A percentile compares a stretch with the other conserved stretches of the same genome.
These are phyloP conservation scores for Lentinula raphanica DNA, from an alignment of 768 basidiomycete genomes.

Conservation along the genomic window DNA sequence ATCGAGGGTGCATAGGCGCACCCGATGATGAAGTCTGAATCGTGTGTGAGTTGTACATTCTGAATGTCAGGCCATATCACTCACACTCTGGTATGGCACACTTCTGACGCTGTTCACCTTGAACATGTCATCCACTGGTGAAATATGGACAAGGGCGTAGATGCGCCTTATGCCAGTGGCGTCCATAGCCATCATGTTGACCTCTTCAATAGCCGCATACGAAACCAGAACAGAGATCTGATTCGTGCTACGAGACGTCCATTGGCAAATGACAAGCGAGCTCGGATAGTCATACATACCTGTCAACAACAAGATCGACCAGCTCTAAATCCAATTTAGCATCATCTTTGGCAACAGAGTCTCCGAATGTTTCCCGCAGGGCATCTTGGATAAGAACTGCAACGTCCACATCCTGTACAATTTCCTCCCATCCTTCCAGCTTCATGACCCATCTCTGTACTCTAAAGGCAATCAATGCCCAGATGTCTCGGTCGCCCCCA, in stretches of 20 bases:
- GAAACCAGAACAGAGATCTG: conserved; percentile 62
- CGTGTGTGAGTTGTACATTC: not conserved
- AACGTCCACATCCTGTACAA: conserved; percentile 54
- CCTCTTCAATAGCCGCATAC: conserved; percentile 53
- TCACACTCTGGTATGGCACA: conserved; percentile 75
- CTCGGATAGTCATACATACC: conserved; percentile 29
- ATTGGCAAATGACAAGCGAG: conserved; percentile 1
- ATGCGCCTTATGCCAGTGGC: conserved; percentile 48
- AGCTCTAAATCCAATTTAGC: conserved; percentile 65
- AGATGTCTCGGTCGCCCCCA: conserved; percentile 49
- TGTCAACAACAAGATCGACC: conserved; percentile 60
- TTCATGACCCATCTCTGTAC: conserved; percentile 70
- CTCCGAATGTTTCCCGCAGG: conserved; percentile 38
- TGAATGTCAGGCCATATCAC: conserved; percentile 17
- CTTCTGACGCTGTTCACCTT: conserved; percentile 43
- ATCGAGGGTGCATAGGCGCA: conserved; percentile 67
- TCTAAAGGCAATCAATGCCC: conserved; percentile 62
- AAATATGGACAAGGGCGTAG: conserved; percentile 56
- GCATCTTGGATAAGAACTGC: conserved; percentile 40
- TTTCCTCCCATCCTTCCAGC: conserved; percentile 66
- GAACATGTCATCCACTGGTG: conserved; percentile 36
- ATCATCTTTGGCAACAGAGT: conserved; percentile 32
- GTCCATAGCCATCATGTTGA: conserved; percentile 31
- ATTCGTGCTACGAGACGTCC: conserved; percentile 32
- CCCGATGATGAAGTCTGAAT: conserved; percentile 58